These are phyloP conservation scores for Yamadazyma aaseri DNA, from an alignment of 1,139 yeast species.

Conservation along the genomic window DNA sequence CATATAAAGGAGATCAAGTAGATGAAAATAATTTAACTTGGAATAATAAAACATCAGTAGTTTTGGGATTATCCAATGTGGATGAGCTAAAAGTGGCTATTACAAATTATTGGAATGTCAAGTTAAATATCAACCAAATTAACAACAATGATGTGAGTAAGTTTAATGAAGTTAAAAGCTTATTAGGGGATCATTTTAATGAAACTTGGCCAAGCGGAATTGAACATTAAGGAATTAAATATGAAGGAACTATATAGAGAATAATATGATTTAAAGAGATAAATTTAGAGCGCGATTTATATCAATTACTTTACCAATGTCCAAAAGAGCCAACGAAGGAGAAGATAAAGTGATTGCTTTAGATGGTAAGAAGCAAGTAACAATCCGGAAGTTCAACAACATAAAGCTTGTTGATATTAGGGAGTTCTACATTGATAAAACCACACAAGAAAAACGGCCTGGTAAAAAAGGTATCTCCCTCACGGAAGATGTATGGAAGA, in stretches of 20 bases:
- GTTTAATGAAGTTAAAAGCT: conserved; percentile 41
- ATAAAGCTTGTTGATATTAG: conserved; percentile 72
- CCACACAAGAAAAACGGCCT: conserved; percentile 61
- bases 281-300: neutral
- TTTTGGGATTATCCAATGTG: conserved; percentile 68
- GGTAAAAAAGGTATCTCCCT: conserved; percentile 85
- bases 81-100: conserved; percentile 65
- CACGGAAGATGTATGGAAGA: conserved; percentile 67
- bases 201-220: conserved; percentile 77
- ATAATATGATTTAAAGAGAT: neutral
- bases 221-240: conserved; percentile 3
- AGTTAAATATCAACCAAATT: conserved; percentile 26
- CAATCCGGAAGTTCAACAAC: conserved; percentile 69
- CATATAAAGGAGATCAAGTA: conserved; percentile 5
- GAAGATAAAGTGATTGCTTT: conserved; percentile 24
- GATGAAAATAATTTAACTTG: conserved; percentile 16
- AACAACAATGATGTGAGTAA: conserved; percentile 42
- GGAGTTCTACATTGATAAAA: conserved; percentile 69
- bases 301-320: too few relatives aligned
- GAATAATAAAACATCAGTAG: conserved; percentile 54
- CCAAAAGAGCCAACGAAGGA: neutral
- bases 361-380: conserved; percentile 68
- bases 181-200: conserved; percentile 58
- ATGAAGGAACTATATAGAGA: neutral
- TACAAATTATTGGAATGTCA: conserved; percentile 53